Evolutionary conservation across 2,329 filamentous ascomycete species (phyloP).

Genomic region (Diaporthe vaccinii): DNA sequence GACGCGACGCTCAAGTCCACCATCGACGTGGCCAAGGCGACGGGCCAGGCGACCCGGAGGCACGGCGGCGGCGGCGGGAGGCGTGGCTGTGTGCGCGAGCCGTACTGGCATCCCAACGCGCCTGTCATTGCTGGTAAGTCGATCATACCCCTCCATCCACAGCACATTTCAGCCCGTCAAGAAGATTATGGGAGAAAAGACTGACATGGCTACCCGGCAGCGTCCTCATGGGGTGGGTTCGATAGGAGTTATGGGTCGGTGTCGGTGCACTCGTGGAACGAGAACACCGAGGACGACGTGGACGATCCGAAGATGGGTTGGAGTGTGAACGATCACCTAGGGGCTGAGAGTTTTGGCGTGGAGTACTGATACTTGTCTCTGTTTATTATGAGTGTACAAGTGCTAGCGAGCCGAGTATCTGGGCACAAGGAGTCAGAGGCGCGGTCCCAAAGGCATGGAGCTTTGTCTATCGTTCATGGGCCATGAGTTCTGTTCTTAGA

Average conservation of each 20-base stretch:
- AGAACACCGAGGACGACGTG: conserved; percentile 74
- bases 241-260: conserved; percentile 81
- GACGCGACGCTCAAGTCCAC: conserved; percentile 85
- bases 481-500: background rate
- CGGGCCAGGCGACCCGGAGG: conserved; percentile 48
- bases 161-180: background rate
- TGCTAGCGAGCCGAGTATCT: background rate
- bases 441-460: background rate
- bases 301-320: conserved; percentile 69
- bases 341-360: conserved; percentile 11
- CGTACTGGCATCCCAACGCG: conserved; percentile 89
- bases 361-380: background rate
- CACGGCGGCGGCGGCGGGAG: conserved; percentile 35
- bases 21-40: conserved; percentile 83
- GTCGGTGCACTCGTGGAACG: conserved; percentile 83
- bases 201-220: conserved; percentile 56
- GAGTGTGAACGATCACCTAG: conserved; percentile 72
- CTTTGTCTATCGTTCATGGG: background rate
- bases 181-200: background rate
- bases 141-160: background rate
- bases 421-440: background rate
- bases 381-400: background rate
- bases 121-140: conserved; percentile 78
- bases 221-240: conserved; percentile 86
- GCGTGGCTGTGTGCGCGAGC: conserved; percentile 85